Conservation (phyloP, 2,329 filamentous ascomycete genomes). For the Aspergillus intermedius region DNA sequence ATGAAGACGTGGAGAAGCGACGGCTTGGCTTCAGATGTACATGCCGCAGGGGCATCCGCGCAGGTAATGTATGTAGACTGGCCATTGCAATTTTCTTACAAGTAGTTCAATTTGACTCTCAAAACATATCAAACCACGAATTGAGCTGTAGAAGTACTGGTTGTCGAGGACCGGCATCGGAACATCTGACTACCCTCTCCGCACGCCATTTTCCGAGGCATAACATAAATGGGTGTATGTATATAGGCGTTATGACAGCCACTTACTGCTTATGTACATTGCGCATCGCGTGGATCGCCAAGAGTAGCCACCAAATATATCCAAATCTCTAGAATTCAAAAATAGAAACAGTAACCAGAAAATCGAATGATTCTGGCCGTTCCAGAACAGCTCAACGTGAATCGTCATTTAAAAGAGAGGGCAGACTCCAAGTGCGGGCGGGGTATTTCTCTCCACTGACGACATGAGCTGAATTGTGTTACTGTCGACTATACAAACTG, state of each 20-base stretch:
- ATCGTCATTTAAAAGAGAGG: not conserved
- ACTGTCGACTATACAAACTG: not conserved
- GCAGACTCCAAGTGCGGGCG: not conserved
- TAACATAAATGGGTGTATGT: too few relatives aligned
- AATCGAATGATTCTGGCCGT: too few relatives aligned
- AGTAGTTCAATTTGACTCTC: not conserved
- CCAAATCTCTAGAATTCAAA: too few relatives aligned
- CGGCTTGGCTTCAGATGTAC: slow-evolving; percentile 6
- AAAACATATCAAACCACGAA: not conserved
- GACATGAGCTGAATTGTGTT: not conserved
- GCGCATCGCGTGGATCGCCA: too few relatives aligned
- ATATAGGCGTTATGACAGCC: too few relatives aligned
- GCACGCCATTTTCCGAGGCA: too few relatives aligned
- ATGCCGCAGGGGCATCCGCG: slow-evolving; percentile 10
- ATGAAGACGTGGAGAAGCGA: slow-evolving; percentile 28
- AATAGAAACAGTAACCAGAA: not conserved
- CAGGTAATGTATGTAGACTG: slow-evolving; percentile 16
- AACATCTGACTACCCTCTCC: too few relatives aligned
- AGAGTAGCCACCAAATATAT: too few relatives aligned
- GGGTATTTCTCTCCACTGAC: not conserved
- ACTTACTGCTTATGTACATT: too few relatives aligned
- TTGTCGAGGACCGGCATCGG: not conserved
- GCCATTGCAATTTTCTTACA: slow-evolving; percentile 6
- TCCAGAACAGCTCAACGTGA: too few relatives aligned
- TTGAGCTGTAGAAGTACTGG: not conserved